These are phyloP conservation scores for Phytophthora quininea DNA, from an alignment of 352 stramenopile species.

Conservation along the genomic window DNA sequence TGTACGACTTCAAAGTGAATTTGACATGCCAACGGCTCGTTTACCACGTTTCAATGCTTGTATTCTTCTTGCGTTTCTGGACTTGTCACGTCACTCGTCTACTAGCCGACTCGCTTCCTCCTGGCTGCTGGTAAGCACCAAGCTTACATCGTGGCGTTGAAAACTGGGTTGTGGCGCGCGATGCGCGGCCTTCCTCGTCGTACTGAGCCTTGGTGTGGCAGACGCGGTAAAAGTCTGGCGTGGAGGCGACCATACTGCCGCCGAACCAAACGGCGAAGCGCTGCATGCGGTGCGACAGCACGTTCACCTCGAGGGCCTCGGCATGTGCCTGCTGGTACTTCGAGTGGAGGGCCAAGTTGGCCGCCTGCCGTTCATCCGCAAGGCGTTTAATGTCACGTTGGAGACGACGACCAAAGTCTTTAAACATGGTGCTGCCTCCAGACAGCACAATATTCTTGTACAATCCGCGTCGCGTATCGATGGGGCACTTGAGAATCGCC, in stretches of 20 bases:
- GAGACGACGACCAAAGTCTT: slow-evolving; percentile 94
- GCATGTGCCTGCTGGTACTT: slow-evolving; percentile 70
- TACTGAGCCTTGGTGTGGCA: slow-evolving; percentile 98
- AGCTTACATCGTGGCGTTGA: slow-evolving; percentile 92
- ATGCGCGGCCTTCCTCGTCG: slow-evolving; percentile 96
- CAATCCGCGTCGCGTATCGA: slow-evolving; percentile 93
- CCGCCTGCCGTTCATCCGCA: slow-evolving; percentile 90
- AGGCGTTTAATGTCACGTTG: slow-evolving; percentile 95
- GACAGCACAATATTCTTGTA: slow-evolving; percentile 98
- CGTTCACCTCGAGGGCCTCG: slow-evolving; percentile 92
- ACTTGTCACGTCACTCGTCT: slow-evolving; percentile 27
- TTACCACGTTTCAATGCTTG: slow-evolving; percentile 27
- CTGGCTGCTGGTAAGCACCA: slow-evolving; percentile 4
- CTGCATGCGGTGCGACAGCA: slow-evolving; percentile 95
- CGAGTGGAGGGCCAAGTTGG: slow-evolving; percentile 84
- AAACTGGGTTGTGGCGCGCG: slow-evolving; percentile 94
- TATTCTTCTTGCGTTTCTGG: slow-evolving; percentile 31
- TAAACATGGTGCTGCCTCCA: slow-evolving; percentile 97
- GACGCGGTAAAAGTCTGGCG: slow-evolving; percentile 93
- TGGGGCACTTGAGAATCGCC: slow-evolving; percentile 95
- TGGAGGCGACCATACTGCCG: slow-evolving; percentile 94
- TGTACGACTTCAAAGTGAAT: neutral
- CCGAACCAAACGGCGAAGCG: slow-evolving; percentile 96
- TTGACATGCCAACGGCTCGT: slow-evolving; percentile 8
- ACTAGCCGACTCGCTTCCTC: neutral